A percentile compares a stretch with the other conserved stretches of the same genome.
Evolutionary conservation across 495 filamentous ascomycete species (phyloP).

Genomic region (Lasiosphaeria miniovina): DNA sequence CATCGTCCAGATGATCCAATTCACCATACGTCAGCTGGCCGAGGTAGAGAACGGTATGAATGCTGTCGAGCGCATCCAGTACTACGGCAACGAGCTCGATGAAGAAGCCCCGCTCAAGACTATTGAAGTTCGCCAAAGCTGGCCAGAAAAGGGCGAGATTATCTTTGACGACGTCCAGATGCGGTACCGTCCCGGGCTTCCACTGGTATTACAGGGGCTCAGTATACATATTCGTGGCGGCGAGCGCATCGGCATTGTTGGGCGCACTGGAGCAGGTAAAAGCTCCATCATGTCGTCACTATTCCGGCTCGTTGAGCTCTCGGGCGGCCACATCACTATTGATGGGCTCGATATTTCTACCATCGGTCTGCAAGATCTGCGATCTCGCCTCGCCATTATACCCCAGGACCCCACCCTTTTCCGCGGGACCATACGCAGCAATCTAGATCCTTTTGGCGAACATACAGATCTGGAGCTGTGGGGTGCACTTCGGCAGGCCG

Average conservation of each 20-base stretch:
- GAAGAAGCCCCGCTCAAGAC: constrained; percentile 82
- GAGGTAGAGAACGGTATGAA: constrained; percentile 99
- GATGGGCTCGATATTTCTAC: constrained; percentile 87
- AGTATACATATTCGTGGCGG: constrained; percentile 75
- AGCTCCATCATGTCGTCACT: constrained; percentile 90
- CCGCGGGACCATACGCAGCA: constrained; percentile 82
- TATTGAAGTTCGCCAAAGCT: constrained; percentile 60
- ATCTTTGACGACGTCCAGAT: constrained; percentile 81
- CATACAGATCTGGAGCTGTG: constrained; percentile 85
- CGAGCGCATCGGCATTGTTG: constrained; percentile 90
- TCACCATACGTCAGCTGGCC: constrained; percentile 88
- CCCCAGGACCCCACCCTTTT: constrained; percentile 96
- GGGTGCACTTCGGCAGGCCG: constrained; percentile 77
- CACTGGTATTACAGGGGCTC: constrained; percentile 78
- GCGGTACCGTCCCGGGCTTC: constrained; percentile 81
- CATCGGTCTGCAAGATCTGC: constrained; percentile 80
- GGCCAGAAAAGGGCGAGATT: constrained; percentile 86
- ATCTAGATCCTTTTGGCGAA: constrained; percentile 89
- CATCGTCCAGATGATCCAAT: constrained; percentile 96
- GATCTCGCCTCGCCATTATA: constrained; percentile 88
- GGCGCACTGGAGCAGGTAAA: constrained; percentile 91
- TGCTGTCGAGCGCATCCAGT: constrained; percentile 86
- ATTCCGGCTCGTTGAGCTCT: constrained; percentile 86
- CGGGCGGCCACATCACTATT: constrained; percentile 78
- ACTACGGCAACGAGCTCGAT: constrained; percentile 84